Evolutionary conservation across 2,329 filamentous ascomycete species (phyloP), one percentile per base, ranked within the genome.

Genomic region (Ceratocystis eucalypticola): DNA sequence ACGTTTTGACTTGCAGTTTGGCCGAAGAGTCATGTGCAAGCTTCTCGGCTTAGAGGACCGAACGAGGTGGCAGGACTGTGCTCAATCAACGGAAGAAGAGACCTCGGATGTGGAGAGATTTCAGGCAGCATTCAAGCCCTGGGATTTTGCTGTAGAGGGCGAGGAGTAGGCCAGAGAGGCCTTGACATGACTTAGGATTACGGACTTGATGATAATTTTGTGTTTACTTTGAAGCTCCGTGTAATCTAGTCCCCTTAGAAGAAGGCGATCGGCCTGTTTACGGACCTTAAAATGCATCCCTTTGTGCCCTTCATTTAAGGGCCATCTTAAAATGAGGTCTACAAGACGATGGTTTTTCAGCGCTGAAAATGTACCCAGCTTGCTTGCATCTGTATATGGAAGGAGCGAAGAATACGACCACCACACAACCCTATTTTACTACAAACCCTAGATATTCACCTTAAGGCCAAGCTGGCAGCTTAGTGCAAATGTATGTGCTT

Each of bases 1-100:
- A 69, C 84, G 88, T 15, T 97, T 99, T 74, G 91, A 96, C 73
- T 76, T 96, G 59, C 93, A 97, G 73, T 97, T 96, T 72, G 91
- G 89, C 3, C 82, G 95, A 50, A 84, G 86, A 57, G 94, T 96
- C 3, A 78, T 97, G 74, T 93, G 91, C 1, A 96, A 96, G 76
- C 78, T 99, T 64, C 79, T 99, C 63, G 84, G 85, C 2, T 76
- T 97, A 59, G 90, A 96, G 74, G 78, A 84, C 57, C 81, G 94
- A n/a, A 77, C 87, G 64, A 80, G 90, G 70, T 99, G 94, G 94
- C 86, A 86, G 74, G 88, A 96, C 71, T 93, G 90, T 70, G 82
- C 80, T 41, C 92, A 97, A 77, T 83, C 83, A 0, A 79, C 86
- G 67, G 84, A 84, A 10, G 91, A 96, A 70, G 94, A 97, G 77